Percentiles rank a stretch among this genome's conserved stretches.
These are phyloP conservation scores for Phallus indusiatus DNA, from an alignment of 768 basidiomycete species.

Conservation along the genomic window DNA sequence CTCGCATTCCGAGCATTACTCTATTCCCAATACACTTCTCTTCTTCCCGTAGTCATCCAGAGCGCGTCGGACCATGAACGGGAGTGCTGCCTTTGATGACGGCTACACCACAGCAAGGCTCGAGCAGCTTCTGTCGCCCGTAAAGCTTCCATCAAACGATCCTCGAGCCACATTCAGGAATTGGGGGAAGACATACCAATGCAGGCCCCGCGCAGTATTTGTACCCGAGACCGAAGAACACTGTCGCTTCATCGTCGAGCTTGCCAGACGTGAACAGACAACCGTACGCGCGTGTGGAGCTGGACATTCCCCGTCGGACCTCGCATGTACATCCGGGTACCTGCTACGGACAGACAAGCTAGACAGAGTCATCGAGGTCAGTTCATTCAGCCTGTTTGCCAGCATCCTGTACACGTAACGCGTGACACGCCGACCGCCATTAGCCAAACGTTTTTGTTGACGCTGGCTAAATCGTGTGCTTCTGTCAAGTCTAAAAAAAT, in stretches of 20 bases:
- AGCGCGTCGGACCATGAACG: neutral
- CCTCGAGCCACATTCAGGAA: constrained; percentile 53
- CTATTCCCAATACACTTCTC: neutral
- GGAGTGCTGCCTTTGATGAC: neutral
- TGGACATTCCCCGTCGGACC: constrained; percentile 89
- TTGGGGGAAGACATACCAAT: constrained; percentile 79
- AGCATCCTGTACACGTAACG: neutral
- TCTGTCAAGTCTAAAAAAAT: constrained; percentile 17
- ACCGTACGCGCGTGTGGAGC: constrained; percentile 77
- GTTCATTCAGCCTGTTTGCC: constrained; percentile 17
- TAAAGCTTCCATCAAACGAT: constrained; percentile 37
- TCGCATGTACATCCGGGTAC: constrained; percentile 82
- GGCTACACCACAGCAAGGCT: constrained; percentile 21
- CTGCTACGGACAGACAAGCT: constrained; percentile 76
- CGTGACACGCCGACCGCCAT: neutral
- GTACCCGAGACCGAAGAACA: constrained; percentile 62
- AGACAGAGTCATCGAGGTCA: constrained; percentile 67
- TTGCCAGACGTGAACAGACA: constrained; percentile 64
- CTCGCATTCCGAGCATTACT: neutral
- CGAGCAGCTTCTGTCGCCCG: constrained; percentile 41
- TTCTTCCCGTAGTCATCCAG: neutral
- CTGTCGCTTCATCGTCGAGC: constrained; percentile 67
- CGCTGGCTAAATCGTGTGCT: neutral
- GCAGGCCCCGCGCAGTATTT: constrained; percentile 61
- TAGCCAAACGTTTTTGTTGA: constrained; percentile 9